Base-by-base conservation (phyloP, 495 filamentous ascomycete genomes). In the Hypoxylon fuscum region DNA sequence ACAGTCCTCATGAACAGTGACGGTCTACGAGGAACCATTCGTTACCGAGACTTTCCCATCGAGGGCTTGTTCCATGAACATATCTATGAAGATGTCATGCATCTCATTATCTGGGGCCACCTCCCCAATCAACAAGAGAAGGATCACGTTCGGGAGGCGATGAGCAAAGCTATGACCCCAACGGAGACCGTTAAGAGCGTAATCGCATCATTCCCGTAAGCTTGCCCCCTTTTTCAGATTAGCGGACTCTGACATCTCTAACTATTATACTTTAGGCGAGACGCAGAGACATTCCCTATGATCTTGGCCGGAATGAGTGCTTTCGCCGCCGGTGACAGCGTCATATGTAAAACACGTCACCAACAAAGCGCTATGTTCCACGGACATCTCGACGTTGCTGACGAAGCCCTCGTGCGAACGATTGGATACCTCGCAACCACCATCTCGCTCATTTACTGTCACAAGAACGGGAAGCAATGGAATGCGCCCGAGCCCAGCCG, bases 71-170 rank as follows among this genome's bases (percentile, higher is more conserved):
- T 75, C 5, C 71, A 73, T 23, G 60, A 77, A 34, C 59, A 66
- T 8, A 66, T 74, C 14, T 81, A 74, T 46, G 66, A 74, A 20
- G 81, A 83, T 50, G 71, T 76, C 11, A 68, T 73, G 23, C 73
- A 78, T 46, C 72, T 83, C 25, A 68, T 83, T n/a, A 78, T 82
- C 45, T 83, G 77, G 64, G 78, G 79, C 0, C 59, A 70, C 10
- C 57, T 80, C 1, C 81, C 80, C 0, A 69, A 73, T 0, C 47
- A 62, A 21, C 59, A 74, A 31, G 71, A 83, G 64, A 68, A 69
- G 32, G 61, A 61, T 20, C 59, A 68, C 14, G 76, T 76, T 54
- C 65, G 70, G 43, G 69, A 69, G 27, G 60, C 67, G 20, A 69
- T 80, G 22, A 63, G 67, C 48, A 68, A 76, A 22, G 75, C 72